These are phyloP conservation scores for Lagenidium sp. DNA, from an alignment of 352 stramenopile species.

Conservation along the genomic window DNA sequence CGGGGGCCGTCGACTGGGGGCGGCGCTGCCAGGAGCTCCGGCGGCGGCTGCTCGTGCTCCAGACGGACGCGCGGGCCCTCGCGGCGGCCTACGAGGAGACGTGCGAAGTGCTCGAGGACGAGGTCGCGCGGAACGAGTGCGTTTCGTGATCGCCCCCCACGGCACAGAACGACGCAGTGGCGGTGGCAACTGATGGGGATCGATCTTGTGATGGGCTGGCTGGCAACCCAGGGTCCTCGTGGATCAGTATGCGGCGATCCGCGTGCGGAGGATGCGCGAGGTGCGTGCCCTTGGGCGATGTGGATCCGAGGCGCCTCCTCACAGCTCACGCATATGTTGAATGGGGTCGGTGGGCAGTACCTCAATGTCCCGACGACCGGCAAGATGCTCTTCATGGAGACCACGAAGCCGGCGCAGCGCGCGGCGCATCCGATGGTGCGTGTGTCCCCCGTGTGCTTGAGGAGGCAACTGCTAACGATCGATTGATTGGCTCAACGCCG, in stretches of 20 bases:
- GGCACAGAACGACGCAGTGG: background rate
- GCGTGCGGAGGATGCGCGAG: constrained; percentile 29
- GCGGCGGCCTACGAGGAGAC: constrained; percentile 18
- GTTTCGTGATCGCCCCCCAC: too few relatives aligned
- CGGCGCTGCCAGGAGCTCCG: constrained; percentile 18
- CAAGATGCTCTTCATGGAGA: constrained; percentile 27
- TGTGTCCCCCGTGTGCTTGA: background rate
- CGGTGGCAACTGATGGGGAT: too few relatives aligned
- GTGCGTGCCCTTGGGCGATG: constrained; percentile 9
- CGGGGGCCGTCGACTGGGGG: background rate
- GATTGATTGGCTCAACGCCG: too few relatives aligned
- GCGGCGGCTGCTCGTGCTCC: constrained; percentile 19
- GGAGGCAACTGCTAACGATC: background rate
- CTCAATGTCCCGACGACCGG: constrained; percentile 19
- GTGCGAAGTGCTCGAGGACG: constrained; percentile 23
- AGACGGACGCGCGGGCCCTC: constrained; percentile 26
- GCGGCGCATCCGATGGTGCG: constrained; percentile 17
- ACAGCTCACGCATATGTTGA: too few relatives aligned
- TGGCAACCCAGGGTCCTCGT: constrained; percentile 23
- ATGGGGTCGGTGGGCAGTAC: too few relatives aligned
- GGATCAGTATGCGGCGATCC: constrained; percentile 35
- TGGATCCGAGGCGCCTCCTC: too few relatives aligned
- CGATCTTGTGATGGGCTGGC: too few relatives aligned
- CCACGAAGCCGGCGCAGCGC: constrained; percentile 12
- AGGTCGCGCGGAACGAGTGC: constrained; percentile 30